Percentiles rank a stretch among this genome's conserved stretches.
Conservation (phyloP, 768 basidiomycete genomes). For the Auriscalpium vulgare region DNA sequence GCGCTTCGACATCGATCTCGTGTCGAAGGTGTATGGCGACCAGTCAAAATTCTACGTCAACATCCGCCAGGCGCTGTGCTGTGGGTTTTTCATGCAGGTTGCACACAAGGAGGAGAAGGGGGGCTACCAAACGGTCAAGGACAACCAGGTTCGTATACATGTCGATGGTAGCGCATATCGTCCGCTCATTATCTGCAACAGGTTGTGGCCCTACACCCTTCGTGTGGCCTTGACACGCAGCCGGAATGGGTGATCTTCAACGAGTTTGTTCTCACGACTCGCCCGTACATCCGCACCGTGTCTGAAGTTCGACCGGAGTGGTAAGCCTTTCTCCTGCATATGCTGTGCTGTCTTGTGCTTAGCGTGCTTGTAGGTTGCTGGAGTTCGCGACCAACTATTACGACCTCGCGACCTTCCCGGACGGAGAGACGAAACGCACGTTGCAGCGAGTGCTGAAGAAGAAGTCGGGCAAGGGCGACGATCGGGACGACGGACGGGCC, state of each 20-base stretch:
- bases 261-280: constrained; percentile 89
- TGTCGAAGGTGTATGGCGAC: constrained; percentile 60
- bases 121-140: constrained; percentile 86
- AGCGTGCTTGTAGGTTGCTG: constrained; percentile 39
- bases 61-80: constrained; percentile 77
- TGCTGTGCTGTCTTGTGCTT: constrained; percentile 1
- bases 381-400: constrained; percentile 63
- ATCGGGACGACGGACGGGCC: neutral
- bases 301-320: constrained; percentile 84
- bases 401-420: constrained; percentile 54
- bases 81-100: constrained; percentile 97
- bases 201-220: constrained; percentile 76
- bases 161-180: neutral
- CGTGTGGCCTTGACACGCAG: constrained; percentile 77
- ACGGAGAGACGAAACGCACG: constrained; percentile 57
- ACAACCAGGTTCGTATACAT: constrained; percentile 63
- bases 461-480: neutral
- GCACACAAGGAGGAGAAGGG: constrained; percentile 93
- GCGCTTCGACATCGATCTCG: constrained; percentile 70
- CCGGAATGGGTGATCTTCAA: constrained; percentile 94
- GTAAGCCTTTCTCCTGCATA: constrained; percentile 35
- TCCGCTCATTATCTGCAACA: constrained; percentile 14
- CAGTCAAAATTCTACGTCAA: constrained; percentile 43
- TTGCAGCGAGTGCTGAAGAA: constrained; percentile 9
- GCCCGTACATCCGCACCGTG: constrained; percentile 86